Base-by-base conservation (phyloP, 2,329 filamentous ascomycete genomes). In the Spiromastix sp. region DNA sequence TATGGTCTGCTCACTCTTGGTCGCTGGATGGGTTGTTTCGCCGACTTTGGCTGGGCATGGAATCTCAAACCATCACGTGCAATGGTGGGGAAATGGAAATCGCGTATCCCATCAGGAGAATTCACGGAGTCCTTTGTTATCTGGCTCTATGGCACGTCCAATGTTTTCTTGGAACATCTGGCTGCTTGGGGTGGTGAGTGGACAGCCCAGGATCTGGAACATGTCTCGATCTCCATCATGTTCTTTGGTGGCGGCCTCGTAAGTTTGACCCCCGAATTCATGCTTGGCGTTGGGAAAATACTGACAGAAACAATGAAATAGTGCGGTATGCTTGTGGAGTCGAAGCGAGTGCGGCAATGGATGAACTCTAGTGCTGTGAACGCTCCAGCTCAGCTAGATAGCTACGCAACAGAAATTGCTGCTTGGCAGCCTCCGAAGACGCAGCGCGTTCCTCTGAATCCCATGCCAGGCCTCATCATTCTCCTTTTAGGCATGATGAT, bases 21-120 rank as follows among this genome's bases (percentile, higher is more conserved):
- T 19, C 79, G 89, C 37, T 95, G 85, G 81, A 77, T 86, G 52
- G 89, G 89, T 17, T 83, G 82, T 55, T 96, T 93, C 55, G 79
- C 82, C 39, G 84, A 94, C 41, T 72, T 89, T 38, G 89, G 89
- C 45, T 96, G 89, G 89, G 85, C 86, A 0, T 95, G 89, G 89
- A 96, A 96, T 50, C 60, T 87, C 40, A 81, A 82, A 40, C 85
- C 85, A 6, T 53, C 64, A 4, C 57, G 60, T 39, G 66, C 66
- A 7, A 53, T 74, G 9, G 70, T 76, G 12, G 69, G 73, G 44
- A 74, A 68, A 51, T 81, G 80, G 72, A 75, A 75, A 33, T 58
- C 67, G 25, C 63, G 57, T 30, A 48, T 76, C 19, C 83, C 82
- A 1, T 83, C 83, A 0, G 85, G 84, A 16, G 89, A 96, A 61